Evolutionary conservation across 2,329 filamentous ascomycete species (phyloP), one percentile per base, ranked within the genome.

Genomic region (Bipolaris victoriae): DNA sequence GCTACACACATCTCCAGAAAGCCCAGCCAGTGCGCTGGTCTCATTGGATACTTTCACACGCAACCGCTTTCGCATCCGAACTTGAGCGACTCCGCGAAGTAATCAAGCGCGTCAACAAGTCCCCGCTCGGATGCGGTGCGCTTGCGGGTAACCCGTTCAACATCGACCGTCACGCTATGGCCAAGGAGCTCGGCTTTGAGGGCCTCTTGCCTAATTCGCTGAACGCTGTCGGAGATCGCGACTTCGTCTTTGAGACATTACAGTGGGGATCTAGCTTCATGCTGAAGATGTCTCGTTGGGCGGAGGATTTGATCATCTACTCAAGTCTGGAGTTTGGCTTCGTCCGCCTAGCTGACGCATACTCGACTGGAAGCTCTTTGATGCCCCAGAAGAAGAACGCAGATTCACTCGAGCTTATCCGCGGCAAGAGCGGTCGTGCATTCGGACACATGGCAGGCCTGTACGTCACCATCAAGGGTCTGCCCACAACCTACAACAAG

Each of bases 371-470:
- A 5, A 90, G 86, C 64, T 88, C 84, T 3, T 79, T 92, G 53
- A 92, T 93, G 90, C 90, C 90, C 2, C 88, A 95, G 74, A 94
- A 94, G 84, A 92, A 92, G 82, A 93, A 93, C 78, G 83, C 84
- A 1, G 90, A 94, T 77, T 88, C 85, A 39, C 81, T 94, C 18
- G 86, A 90, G 69, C 81, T 94, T 35, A 83, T 93, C 58, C 84
- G 90, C n/a, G 90, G 90, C 50, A 93, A 93, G 80, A 82, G 84
- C 29, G 91, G 90, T 1, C 83, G 89, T 57, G 85, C 87, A 3
- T 94, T 96, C 70, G 92, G 91, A 24, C 88, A 92, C 63, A 90
- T 94, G 86, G 85, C 89, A 5, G 91, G 90, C 36, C 79, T 95
- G 63, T 91, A 91, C 84, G 88, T 88, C 79, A 90, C 87, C 36